Conservation (phyloP, 768 basidiomycete species). For the Favolaschia claudopus region DNA sequence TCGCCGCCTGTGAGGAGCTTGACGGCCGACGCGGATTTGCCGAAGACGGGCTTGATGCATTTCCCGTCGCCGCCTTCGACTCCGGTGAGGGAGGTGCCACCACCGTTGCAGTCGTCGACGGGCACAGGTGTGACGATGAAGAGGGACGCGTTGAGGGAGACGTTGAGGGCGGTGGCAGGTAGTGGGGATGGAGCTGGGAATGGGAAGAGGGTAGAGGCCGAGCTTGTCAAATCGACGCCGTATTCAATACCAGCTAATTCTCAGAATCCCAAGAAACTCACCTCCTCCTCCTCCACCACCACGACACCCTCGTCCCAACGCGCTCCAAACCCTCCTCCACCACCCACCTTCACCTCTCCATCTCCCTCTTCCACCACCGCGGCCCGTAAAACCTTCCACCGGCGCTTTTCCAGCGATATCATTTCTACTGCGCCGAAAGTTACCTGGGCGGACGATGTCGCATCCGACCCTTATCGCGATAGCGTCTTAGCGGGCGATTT, state of each 20-base stretch:
- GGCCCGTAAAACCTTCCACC: slow-evolving; percentile 23
- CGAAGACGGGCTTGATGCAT: slow-evolving; percentile 4
- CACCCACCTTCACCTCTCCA: no score
- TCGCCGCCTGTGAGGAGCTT: slow-evolving; percentile 17
- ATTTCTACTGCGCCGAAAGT: background rate
- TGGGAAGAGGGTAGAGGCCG: background rate
- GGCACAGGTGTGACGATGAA: slow-evolving; percentile 28
- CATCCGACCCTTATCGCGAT: no score
- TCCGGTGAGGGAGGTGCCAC: slow-evolving; percentile 18
- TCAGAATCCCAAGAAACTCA: no score
- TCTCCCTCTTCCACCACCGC: background rate
- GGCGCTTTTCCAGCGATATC: slow-evolving; percentile 31
- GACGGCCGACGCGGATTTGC: no score
- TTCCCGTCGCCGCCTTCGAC: slow-evolving; percentile 24
- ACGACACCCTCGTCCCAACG: background rate
- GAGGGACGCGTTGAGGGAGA: slow-evolving; percentile 38
- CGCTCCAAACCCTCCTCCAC: no score
- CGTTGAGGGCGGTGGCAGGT: slow-evolving; percentile 48
- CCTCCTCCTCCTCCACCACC: background rate
- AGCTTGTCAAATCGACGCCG: no score
- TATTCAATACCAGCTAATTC: no score
- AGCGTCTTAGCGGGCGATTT: slow-evolving; percentile 53
- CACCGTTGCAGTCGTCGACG: slow-evolving; percentile 14
- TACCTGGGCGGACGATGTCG: slow-evolving; percentile 8
- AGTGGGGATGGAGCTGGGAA: slow-evolving; percentile 1